Evolutionary conservation across 345 rosid species (phyloP).

Genomic region (Gynandropsis gynandra): DNA sequence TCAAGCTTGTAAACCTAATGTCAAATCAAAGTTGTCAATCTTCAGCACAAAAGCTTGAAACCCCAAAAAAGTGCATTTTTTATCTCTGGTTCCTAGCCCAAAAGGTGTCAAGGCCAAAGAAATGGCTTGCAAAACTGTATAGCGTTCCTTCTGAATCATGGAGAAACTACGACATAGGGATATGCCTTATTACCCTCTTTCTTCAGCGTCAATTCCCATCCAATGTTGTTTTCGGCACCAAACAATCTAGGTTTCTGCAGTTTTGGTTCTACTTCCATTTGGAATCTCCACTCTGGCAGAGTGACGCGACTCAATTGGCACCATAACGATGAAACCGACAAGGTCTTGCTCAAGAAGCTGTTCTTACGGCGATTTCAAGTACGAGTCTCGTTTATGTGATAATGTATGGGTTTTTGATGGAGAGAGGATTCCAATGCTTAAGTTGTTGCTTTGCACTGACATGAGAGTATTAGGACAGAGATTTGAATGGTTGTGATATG

Average conservation of each 20-base stretch:
- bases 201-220: slow-evolving; percentile 25
- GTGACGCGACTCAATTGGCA: slow-evolving; percentile 37
- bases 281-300: slow-evolving; percentile 18
- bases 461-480: too few relatives aligned
- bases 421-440: background rate
- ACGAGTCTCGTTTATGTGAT: background rate
- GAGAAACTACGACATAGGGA: slow-evolving; percentile 30
- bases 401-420: slow-evolving; percentile 6
- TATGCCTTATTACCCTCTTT: slow-evolving; percentile 30
- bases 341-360: slow-evolving; percentile 88
- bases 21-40: too few relatives aligned
- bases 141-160: slow-evolving; percentile 62
- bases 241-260: slow-evolving; percentile 22
- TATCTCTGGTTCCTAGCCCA: too few relatives aligned
- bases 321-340: slow-evolving; percentile 44
- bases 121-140: slow-evolving; percentile 71
- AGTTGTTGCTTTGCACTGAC: too few relatives aligned
- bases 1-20: too few relatives aligned
- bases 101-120: background rate
- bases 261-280: slow-evolving; percentile 30
- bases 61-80: too few relatives aligned
- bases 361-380: slow-evolving; percentile 96
- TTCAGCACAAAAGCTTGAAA: too few relatives aligned
- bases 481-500: too few relatives aligned
- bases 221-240: slow-evolving; percentile 25